Evolutionary conservation across 192 early-diverging fungal species (phyloP), one percentile per base, ranked within the genome.

Genomic region (Backusella circina): DNA sequence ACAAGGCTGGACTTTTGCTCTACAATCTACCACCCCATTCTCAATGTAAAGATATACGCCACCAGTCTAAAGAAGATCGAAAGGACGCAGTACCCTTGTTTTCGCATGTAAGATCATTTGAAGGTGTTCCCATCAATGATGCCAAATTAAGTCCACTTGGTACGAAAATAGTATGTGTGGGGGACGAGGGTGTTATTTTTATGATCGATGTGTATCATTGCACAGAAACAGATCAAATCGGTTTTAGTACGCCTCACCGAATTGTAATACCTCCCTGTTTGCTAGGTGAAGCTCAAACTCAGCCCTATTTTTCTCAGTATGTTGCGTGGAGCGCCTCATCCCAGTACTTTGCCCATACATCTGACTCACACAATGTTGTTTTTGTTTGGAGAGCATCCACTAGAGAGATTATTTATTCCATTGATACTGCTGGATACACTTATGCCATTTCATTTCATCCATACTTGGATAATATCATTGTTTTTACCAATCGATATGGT

Each of bases 321-420:
- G 74, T 85, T 23, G 69, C 75, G 12, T 85, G 86, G 86, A 86
- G 77, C 30, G 31, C 79, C 10, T 78, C 77, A 6, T 82, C 82
- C n/a, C 73, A 76, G 31, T 79, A 79, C 61, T 85, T 87, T 77
- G 86, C 84, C 2, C 86, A 87, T 54, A 78, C 86, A 6, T 87
- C 86, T 1, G 86, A 87, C 70, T 66, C 72, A 1, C 77, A 69
- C n/a, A 35, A 80, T 26, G 41, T 75, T 1, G 80, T 87, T 0
- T 13, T 85, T 6, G 84, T 87, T 8, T 87, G 86, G 86, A 79
- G 77, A 10, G 79, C 82, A 47, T 75, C 76, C 12, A 65, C 83
- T 0, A 51, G 50, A n/a, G 83, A 83, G 54, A 77, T 86, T 66
- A 32, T 87, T 15, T 79, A 75, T 36, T 72, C 78, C 15, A 81